Base-by-base conservation (phyloP, 768 basidiomycete genomes). In the Psilocybe cubensis region DNA sequence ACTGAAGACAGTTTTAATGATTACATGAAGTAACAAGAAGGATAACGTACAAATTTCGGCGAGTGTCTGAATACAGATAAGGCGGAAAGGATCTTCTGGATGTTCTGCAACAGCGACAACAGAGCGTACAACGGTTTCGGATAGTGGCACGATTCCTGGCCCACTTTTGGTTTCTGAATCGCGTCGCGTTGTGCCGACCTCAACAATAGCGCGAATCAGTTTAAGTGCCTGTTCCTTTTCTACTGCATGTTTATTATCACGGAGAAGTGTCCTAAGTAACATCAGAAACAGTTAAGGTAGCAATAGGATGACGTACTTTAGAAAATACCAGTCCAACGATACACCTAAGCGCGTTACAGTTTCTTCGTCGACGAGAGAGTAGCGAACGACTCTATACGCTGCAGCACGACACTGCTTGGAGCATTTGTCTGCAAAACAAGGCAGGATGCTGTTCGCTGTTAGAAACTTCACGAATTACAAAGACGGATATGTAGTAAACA, bases 191-290 rank as follows among this genome's bases (percentile, higher is more conserved):
- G 87, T 86, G 11, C 91, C 89, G 33, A 95, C 80, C 63, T 92
- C 85, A 6, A 96, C 83, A 23, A 94, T 84, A 2, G 86, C 75
- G 18, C 97, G 88, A 53, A 98, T 86, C 20, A 98, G 84, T 58
- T 94, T 92, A 63, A 99, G 84, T 20, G 84, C 93, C 71, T 98
- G 96, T 67, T 97, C 94, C 68, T 93, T 92, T 74, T 95, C 97
- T 4, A 87, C 82, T 11, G 83, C 83, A 67, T 87, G 81, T 64
- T 92, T 91, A 68, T 86, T 87, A 68, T 98, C 95, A 11, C 95
- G 86, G 0, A 89, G 84, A 14, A 98, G 77, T 1, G 95, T 87
- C 62, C 94, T 95, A 59, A 49, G 28, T 40, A 12, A 59, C 56
- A 54, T 51, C n/a, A 46, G 55, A 54, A 48, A 55, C 28, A 58